Conservation (phyloP, 495 filamentous ascomycete species). For the Penicillium psychrofluorescens region DNA sequence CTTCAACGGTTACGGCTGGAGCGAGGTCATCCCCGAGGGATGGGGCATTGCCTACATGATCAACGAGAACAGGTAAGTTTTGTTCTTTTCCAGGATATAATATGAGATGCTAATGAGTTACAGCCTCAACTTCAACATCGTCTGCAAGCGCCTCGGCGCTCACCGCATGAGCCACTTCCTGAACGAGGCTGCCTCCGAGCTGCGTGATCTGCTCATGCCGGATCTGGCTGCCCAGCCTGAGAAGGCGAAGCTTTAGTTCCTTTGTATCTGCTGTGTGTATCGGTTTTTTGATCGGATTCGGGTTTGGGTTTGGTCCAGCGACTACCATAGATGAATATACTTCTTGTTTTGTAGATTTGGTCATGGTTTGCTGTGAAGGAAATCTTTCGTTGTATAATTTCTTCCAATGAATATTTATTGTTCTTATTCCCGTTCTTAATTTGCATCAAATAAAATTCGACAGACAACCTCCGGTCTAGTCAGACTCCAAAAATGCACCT, state of each 20-base stretch:
- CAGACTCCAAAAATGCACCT: no score
- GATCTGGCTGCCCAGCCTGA: slow-evolving; percentile 61
- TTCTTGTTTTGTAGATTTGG: slow-evolving; percentile 1
- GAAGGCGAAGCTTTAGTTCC: slow-evolving; percentile 78
- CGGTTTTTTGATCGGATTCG: neutral
- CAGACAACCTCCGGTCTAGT: no score
- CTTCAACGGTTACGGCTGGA: slow-evolving; percentile 99
- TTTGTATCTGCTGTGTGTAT: slow-evolving; percentile 1
- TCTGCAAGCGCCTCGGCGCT: slow-evolving; percentile 84
- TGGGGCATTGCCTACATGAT: slow-evolving; percentile 99
- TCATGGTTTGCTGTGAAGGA: neutral
- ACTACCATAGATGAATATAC: slow-evolving; percentile 10
- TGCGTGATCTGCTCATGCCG: slow-evolving; percentile 80
- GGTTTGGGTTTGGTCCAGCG: slow-evolving; percentile 1
- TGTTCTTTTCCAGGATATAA: slow-evolving; percentile 14
- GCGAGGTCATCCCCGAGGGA: slow-evolving; percentile 92
- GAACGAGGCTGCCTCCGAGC: slow-evolving; percentile 85
- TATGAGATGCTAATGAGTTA: neutral
- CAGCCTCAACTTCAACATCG: slow-evolving; percentile 97
- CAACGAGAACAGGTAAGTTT: slow-evolving; percentile 74
- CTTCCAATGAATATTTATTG: no score
- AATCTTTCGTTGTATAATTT: neutral
- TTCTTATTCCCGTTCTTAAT: no score
- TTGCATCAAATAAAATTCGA: no score
- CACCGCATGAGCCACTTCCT: slow-evolving; percentile 93